Conservation (phyloP, 495 filamentous ascomycete species). For the Aspergillus sclerotiicarbonarius region DNA sequence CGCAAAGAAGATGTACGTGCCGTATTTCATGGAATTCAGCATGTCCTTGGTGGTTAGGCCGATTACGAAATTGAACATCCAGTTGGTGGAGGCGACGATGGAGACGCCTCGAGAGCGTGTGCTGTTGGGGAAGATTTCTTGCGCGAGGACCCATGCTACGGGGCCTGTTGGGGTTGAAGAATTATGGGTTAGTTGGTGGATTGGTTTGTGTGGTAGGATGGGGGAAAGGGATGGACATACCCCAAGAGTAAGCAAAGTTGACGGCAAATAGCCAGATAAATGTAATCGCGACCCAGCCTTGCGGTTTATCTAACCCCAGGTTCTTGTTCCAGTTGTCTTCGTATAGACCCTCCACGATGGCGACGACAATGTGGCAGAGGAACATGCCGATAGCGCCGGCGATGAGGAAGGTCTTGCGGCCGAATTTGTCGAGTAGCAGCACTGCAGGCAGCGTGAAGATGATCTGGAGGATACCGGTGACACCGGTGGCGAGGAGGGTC, state of each 20-base stretch:
- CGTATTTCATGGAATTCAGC: slow-evolving; percentile 39
- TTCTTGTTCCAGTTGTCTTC: slow-evolving; percentile 30
- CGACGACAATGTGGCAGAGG: slow-evolving; percentile 44
- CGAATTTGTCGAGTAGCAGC: slow-evolving; percentile 69
- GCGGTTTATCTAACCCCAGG: slow-evolving; percentile 21
- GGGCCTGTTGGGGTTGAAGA: slow-evolving; percentile 16
- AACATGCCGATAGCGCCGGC: slow-evolving; percentile 72
- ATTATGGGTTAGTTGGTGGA: background rate
- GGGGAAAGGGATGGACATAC: slow-evolving; percentile 12
- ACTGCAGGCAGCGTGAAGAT: slow-evolving; percentile 64
- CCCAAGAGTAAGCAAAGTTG: slow-evolving; percentile 45
- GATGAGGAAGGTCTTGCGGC: slow-evolving; percentile 67
- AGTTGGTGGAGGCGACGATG: slow-evolving; percentile 40
- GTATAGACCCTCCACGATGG: slow-evolving; percentile 37
- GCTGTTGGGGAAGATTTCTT: slow-evolving; percentile 44
- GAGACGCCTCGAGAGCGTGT: slow-evolving; percentile 40
- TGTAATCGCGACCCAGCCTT: slow-evolving; percentile 43
- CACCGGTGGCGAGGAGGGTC: slow-evolving; percentile 62
- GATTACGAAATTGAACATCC: slow-evolving; percentile 47
- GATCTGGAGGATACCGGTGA: slow-evolving; percentile 72
- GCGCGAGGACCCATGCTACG: slow-evolving; percentile 38
- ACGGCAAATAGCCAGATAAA: slow-evolving; percentile 45
- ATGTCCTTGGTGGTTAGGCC: slow-evolving; percentile 42
- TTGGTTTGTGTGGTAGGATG: background rate
- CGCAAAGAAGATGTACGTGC: slow-evolving; percentile 46